Conservation (phyloP, 2,329 filamentous ascomycete genomes). For the Leptographium flavum region DNA sequence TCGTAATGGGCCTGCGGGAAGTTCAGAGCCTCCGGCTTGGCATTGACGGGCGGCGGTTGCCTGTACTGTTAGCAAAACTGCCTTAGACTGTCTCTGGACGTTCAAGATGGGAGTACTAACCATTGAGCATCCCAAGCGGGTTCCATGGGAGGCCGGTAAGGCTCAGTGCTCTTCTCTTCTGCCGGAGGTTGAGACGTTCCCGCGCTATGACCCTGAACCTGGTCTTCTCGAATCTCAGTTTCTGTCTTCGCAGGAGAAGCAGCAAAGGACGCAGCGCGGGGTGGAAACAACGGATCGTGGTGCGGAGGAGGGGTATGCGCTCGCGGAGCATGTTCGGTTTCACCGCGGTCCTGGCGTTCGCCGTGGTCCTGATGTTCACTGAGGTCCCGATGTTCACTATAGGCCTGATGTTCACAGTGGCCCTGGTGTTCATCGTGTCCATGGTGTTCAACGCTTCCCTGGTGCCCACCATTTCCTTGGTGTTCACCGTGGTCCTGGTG, state of each 20-base stretch:
- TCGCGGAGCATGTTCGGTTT: background rate
- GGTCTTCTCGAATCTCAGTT: conserved; percentile 31
- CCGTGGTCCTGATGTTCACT: background rate
- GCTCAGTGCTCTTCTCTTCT: conserved; percentile 20
- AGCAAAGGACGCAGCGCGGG: conserved; percentile 19
- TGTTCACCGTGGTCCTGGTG: background rate
- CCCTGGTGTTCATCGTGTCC: background rate
- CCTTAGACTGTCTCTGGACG: no score
- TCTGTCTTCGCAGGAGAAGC: conserved; percentile 27
- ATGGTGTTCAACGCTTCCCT: background rate
- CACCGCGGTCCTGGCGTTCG: conserved; percentile 8
- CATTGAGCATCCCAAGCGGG: conserved; percentile 39
- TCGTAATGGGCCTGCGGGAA: conserved; percentile 67
- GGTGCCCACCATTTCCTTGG: background rate
- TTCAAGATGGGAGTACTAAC: no score
- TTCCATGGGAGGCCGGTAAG: conserved; percentile 16
- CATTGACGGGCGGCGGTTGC: conserved; percentile 47
- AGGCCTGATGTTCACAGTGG: background rate
- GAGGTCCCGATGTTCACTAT: background rate
- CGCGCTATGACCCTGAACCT: conserved; percentile 17
- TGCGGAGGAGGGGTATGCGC: background rate
- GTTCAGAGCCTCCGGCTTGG: conserved; percentile 72
- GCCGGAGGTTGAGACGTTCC: conserved; percentile 23
- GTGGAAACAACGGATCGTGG: conserved; percentile 8
- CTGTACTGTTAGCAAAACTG: conserved; percentile 28